A percentile compares a stretch with the other conserved stretches of the same genome.
phyloP scores from a whole-genome alignment of 2,329 filamentous ascomycete species.

The Colletotrichum ledebouriae region DNA sequence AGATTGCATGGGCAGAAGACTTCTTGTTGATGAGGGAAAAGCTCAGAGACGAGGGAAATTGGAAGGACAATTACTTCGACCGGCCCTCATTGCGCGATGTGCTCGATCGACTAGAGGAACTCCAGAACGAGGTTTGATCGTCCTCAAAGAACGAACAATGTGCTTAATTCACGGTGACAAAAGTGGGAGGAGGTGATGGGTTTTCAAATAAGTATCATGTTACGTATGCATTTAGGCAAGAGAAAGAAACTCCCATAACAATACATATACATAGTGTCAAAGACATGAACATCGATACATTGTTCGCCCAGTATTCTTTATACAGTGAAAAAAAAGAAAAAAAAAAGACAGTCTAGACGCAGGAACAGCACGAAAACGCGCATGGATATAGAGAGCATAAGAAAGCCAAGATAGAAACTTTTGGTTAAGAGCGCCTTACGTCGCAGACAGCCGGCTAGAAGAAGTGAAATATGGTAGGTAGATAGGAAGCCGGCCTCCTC shows the following conservation, averaged over 20 bases:
- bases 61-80: conserved; percentile 65
- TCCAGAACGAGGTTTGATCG: conserved; percentile 46
- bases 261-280: conserved; percentile 1
- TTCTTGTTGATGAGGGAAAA: conserved; percentile 60
- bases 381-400: not conserved
- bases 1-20: conserved; percentile 61
- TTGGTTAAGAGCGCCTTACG: conserved; percentile 3
- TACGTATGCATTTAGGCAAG: not conserved
- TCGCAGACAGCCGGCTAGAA: conserved; percentile 16
- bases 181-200: not conserved
- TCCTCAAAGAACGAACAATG: not conserved
- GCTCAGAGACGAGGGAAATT: conserved; percentile 55
- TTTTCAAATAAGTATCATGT: not conserved
- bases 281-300: not conserved
- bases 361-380: not conserved
- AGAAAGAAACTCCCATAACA: conserved; percentile 1
- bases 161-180: not conserved
- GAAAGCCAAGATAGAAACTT: not conserved
- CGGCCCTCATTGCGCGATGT: conserved; percentile 63
- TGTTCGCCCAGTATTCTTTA: conserved; percentile 1
- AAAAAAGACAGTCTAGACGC: not conserved
- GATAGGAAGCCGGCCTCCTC: not conserved
- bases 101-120: conserved; percentile 40
- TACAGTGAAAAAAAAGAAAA: not conserved
- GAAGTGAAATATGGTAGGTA: conserved; percentile 9